Percentiles rank a stretch among this genome's conserved stretches.
Evolutionary conservation across 371 early-diverging fungal genomes (phyloP).

Genomic region (Actinomortierella ambigua): DNA sequence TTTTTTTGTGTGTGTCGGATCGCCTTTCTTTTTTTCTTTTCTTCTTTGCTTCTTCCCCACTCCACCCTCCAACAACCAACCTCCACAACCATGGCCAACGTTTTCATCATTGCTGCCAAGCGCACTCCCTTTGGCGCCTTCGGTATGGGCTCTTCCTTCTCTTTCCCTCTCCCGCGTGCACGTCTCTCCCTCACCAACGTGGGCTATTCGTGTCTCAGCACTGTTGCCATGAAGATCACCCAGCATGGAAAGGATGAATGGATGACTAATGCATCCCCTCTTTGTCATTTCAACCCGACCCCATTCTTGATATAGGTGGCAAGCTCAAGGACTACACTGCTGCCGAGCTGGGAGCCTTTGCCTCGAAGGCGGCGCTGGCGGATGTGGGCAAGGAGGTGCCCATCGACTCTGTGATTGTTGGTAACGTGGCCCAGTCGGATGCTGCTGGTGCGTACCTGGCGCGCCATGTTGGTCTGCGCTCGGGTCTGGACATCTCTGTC

Average conservation of each 20-base stretch:
- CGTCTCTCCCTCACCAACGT: too few species aligned
- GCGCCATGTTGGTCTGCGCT: slow-evolving; percentile 91
- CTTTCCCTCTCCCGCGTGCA: too few species aligned
- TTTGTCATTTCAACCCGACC: neutral
- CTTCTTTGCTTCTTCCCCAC: slow-evolving; percentile 2
- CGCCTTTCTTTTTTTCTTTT: slow-evolving; percentile 1
- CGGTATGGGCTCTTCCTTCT: slow-evolving; percentile 21
- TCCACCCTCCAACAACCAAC: slow-evolving; percentile 1
- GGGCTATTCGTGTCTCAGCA: too few species aligned
- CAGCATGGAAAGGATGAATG: too few species aligned
- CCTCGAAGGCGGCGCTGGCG: slow-evolving; percentile 87
- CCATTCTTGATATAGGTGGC: slow-evolving; percentile 43
- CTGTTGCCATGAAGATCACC: too few species aligned
- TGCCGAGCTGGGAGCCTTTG: slow-evolving; percentile 90
- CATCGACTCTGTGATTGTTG: slow-evolving; percentile 92
- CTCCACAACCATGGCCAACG: slow-evolving; percentile 45
- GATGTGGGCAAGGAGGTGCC: slow-evolving; percentile 71
- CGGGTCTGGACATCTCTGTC: slow-evolving; percentile 78
- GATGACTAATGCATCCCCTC: slow-evolving; percentile 20
- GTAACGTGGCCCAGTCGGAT: slow-evolving; percentile 93
- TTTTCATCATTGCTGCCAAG: slow-evolving; percentile 69
- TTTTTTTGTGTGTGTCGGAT: neutral
- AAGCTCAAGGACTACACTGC: slow-evolving; percentile 73
- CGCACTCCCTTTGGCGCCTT: slow-evolving; percentile 74
- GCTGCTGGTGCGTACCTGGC: slow-evolving; percentile 87